Conservation (phyloP, 2,329 filamentous ascomycete genomes). For the Dryadomyces quercivorus region DNA sequence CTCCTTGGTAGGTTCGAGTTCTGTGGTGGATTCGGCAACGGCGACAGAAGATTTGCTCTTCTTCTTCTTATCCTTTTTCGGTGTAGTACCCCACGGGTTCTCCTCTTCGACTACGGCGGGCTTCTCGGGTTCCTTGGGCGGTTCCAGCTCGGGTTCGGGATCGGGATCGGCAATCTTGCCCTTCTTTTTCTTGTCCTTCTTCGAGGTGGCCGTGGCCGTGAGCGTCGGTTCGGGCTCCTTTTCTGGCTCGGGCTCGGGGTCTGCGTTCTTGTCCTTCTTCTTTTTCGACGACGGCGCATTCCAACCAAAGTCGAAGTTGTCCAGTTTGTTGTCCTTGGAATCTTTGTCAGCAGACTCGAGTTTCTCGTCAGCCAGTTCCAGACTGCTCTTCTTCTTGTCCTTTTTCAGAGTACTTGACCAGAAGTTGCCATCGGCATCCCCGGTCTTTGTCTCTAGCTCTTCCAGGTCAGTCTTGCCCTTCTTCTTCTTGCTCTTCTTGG, state of each 20-base stretch:
- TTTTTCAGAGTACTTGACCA: no score
- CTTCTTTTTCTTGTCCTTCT: constrained; percentile 14
- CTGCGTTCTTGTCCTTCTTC: constrained; percentile 5
- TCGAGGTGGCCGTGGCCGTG: background rate
- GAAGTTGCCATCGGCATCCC: no score
- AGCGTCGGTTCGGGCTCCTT: background rate
- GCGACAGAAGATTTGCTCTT: constrained; percentile 8
- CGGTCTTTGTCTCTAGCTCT: no score
- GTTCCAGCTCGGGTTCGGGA: constrained; percentile 16
- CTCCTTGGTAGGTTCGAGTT: background rate
- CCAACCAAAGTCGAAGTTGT: background rate
- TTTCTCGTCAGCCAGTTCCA: no score
- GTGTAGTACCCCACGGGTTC: constrained; percentile 20
- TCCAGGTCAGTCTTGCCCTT: background rate
- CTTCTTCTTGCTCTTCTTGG: background rate
- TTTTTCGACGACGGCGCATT: constrained; percentile 7
- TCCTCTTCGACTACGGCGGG: constrained; percentile 11
- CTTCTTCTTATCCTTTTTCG: constrained; percentile 15
- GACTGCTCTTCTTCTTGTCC: no score
- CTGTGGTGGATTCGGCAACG: background rate
- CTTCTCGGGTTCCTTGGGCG: background rate
- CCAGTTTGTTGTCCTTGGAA: background rate
- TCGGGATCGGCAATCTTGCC: constrained; percentile 13
- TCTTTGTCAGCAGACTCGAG: background rate
- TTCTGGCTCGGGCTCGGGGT: constrained; percentile 22